Evolutionary conservation across 202 grass and related monocot genomes (phyloP).

Genomic region (Panicum virgatum): DNA sequence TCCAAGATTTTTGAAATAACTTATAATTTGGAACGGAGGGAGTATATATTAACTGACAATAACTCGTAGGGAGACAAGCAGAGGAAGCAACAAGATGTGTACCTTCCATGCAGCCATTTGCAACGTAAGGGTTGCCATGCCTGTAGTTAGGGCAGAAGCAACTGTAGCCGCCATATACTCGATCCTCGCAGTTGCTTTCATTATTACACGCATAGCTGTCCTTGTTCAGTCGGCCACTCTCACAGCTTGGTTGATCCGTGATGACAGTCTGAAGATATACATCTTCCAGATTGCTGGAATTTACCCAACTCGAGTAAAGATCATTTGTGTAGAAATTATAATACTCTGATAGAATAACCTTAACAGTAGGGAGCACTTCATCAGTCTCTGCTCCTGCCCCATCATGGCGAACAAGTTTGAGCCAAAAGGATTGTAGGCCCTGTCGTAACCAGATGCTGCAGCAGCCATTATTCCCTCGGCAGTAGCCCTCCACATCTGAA

Average conservation of each 20-base stretch:
- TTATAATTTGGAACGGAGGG: no score
- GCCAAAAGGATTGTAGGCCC: background rate
- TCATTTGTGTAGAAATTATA: background rate
- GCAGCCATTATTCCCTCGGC: no score
- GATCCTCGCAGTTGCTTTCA: background rate
- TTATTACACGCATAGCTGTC: background rate
- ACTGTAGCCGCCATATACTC: background rate
- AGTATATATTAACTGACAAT: no score
- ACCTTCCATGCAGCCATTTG: background rate
- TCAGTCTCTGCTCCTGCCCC: background rate
- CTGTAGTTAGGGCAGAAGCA: background rate
- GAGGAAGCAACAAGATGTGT: background rate
- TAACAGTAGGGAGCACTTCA: background rate
- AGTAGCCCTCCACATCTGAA: background rate
- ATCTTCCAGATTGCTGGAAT: background rate
- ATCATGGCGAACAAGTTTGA: no score
- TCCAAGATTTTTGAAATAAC: no score
- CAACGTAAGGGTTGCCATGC: background rate
- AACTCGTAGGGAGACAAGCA: no score
- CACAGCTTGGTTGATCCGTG: slow-evolving; percentile 8
- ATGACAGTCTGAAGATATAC: background rate
- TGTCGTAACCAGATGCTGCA: background rate
- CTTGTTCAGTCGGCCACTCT: background rate
- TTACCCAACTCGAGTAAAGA: background rate
- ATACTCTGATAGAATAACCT: background rate